Evolutionary conservation across 495 filamentous ascomycete genomes (phyloP), one percentile per base, ranked within the genome.

Genomic region (Xanthoparmelia taractica): DNA sequence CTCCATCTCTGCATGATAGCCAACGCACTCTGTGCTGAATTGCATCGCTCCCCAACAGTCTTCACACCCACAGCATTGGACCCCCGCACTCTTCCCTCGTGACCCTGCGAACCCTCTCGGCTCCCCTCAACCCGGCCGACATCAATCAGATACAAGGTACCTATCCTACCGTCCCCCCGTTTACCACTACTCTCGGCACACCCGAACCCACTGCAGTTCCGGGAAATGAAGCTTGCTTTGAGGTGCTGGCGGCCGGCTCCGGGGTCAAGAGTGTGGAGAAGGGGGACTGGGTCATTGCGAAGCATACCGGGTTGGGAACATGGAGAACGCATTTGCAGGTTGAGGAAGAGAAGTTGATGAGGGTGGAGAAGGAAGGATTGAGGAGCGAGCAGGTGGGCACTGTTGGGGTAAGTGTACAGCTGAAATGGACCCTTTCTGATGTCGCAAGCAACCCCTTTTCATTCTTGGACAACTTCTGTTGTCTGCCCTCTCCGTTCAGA

Each of bases 81-180:
- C 86, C 91, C 11, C 78, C 83, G 36, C 79, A 85, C 67, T 77
- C 78, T 34, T 77, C 79, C 43, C 77, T 84, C 68, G 80, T 89
- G 45, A 88, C 83, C 57, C 76, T 90, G 57, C 85, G 85, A 68
- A 85, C 95, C 66, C 88, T 97, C 69, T 87, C 92, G 55, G 85
- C 90, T 1, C 92, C 94, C 56, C 87, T 97, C 70, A 99, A 99
- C 81, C 94, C 94, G 31, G 91, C 94, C 63, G 94, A 99, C 79
- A 88, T 99, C 66, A 98, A 97, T 79, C 85, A 89, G 73, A 87
- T 97, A 72, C 92, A 98, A 77, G 94, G 95, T 57, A 88, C 92
- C n/a, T 99, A 99, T 79, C 91, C 91, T 65, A 83, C 84, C 61
- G 87, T 87, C 69, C 93, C 95, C 0, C 70, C 79, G 40, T 90